Evolutionary conservation across 2,329 filamentous ascomycete species (phyloP), one percentile per base, ranked within the genome.

Genomic region (Nothophaeocryptopus gaeumannii): DNA sequence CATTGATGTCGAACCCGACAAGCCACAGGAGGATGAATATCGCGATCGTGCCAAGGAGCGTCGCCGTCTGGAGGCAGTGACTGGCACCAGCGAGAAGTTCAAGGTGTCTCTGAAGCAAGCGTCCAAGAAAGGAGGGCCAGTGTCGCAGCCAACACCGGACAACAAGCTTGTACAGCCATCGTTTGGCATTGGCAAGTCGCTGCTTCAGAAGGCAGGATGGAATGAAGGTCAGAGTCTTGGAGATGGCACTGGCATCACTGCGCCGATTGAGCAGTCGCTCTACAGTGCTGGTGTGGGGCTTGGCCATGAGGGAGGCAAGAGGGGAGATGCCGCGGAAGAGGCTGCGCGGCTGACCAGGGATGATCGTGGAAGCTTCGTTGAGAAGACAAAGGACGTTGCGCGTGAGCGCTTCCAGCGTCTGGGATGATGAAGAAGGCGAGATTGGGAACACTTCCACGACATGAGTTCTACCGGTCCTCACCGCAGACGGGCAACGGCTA

Each of bases 171-270:
- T 63, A 1, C 51, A 65, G 7, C 67, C 71, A 30, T 69, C 74
- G 5, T 64, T 52, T 35, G 59, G 59, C 32, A 60, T 54, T 35
- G 58, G 58, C 26, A 41, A 47, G 33, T 44, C 40, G 11, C 75
- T 88, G 63, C 73, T 89, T 34, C 81, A 82, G 34, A 88, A 88
- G 72, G 86, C 87, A 81, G 85, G 85, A 20, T 88, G 84, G 84
- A 81, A 73, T 15, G 73, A 77, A 1, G 85, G 85, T 8, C 75
- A 78, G 49, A 84, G 85, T 0, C 72, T 88, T 3, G 85, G 85
- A 2, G 82, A 79, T 0, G 82, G 81, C 20, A 50, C 47, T 30
- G 85, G 85, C 0, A 76, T 80, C 37, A 85, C 80, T 0, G 79
- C 84, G 43, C 82, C 81, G 3, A 80, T 88, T 46, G 76, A 78